Evolutionary conservation across 768 basidiomycete species (phyloP), one percentile per base, ranked within the genome.

Genomic region (Russula foetens): DNA sequence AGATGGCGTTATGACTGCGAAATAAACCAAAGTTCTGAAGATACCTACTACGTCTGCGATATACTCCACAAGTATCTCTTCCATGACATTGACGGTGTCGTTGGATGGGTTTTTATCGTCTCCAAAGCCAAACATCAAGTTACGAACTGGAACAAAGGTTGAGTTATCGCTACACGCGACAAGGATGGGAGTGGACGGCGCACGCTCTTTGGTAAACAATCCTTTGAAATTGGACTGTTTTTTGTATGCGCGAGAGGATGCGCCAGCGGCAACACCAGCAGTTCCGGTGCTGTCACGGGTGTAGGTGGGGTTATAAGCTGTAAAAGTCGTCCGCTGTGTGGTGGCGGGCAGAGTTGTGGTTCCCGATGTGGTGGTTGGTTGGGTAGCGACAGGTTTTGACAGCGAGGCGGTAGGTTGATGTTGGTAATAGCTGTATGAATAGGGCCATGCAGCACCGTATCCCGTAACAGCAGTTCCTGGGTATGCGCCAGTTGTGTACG

Each of bases 111-210:
- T 89, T 17, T 88, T 79, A 69, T 92, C 92, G 70, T 97, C 93
- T 12, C 93, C 93, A 72, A 96, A 97, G 29, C 90, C 92, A 69
- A 92, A 95, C 92, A 93, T 92, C 53, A 94, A 75, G 62, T 80
- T 89, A 66, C 86, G 84, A 60, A 94, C 92, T 92, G 35, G 66
- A 54, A 57, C 58, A 48, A 41, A 44, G 19, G 52, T 52, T 21
- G 24, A 21, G 31, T 53, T 55, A 23, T 50, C 43, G 33, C 23
- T 23, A 19, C 41, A 60, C n/a, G 1, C 4, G 9, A 23, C 21
- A 14, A 23, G n/a, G 15, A 33, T 26, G 15, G 12, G 14, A 35
- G 29, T 38, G 24, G 19, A 76, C 90, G 19, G 76, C 90, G 73
- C 68, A 90, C 90, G 72, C 74, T 92, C 90, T 81, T 90, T 91